A percentile compares a stretch with the other conserved stretches of the same genome.
Conservation (phyloP, 1,139 yeast genomes). For the Taphrina wiesneri region DNA sequence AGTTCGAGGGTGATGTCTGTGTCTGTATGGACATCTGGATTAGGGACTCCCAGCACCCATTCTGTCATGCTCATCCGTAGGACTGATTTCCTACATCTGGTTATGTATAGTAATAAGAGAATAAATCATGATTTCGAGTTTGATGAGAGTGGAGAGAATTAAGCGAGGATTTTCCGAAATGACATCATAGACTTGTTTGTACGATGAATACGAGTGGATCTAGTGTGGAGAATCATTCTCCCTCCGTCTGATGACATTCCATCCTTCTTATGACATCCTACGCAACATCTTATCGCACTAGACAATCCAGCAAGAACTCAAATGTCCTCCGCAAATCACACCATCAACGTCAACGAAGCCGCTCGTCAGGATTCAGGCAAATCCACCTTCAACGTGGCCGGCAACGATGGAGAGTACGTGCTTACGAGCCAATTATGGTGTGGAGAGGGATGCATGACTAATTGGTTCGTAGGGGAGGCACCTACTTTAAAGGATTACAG, state of each 20-base stretch:
- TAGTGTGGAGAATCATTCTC: background rate
- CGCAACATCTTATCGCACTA: no score
- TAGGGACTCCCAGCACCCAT: slow-evolving; percentile 18
- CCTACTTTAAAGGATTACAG: slow-evolving; percentile 29
- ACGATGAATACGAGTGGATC: no score
- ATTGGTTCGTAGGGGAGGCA: slow-evolving; percentile 10
- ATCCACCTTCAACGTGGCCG: slow-evolving; percentile 11
- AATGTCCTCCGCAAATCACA: slow-evolving; percentile 33
- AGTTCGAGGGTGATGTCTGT: slow-evolving; percentile 17
- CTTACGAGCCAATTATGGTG: background rate
- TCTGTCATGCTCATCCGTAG: no score
- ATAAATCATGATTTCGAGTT: no score
- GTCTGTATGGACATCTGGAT: slow-evolving; percentile 8
- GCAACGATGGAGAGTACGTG: slow-evolving; percentile 28
- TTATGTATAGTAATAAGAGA: no score
- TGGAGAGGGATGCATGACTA: background rate
- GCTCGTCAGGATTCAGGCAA: slow-evolving; percentile 21
- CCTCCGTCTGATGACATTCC: background rate
- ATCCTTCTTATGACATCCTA: no score
- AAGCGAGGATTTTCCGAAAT: no score
- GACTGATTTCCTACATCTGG: background rate
- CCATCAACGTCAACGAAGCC: slow-evolving; percentile 29
- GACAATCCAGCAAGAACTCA: no score
- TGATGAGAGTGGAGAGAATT: no score
- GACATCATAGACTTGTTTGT: no score